Evolutionary conservation across 495 filamentous ascomycete genomes (phyloP).

Genomic region (Aspergillus carlsbadensis): DNA sequence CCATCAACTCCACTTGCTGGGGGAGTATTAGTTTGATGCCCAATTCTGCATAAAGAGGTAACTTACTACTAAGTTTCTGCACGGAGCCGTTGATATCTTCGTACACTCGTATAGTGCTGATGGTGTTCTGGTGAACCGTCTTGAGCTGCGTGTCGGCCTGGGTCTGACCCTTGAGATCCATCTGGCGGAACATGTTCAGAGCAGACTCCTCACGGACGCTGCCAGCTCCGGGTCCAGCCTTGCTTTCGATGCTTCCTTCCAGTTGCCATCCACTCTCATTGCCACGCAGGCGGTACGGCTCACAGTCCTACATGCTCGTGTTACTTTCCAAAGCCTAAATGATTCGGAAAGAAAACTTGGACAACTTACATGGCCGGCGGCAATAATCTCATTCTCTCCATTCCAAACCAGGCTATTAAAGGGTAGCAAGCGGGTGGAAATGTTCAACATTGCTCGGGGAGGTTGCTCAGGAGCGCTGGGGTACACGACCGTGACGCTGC

Average conservation of each 20-base stretch:
- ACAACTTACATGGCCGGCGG: conserved; percentile 74
- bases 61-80: conserved; percentile 86
- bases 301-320: conserved; percentile 64
- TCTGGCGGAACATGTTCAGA: conserved; percentile 98
- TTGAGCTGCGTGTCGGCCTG: conserved; percentile 90
- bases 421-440: conserved; percentile 84
- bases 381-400: conserved; percentile 88
- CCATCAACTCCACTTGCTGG: conserved; percentile 91
- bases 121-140: conserved; percentile 96
- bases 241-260: conserved; percentile 74
- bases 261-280: conserved; percentile 81
- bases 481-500: conserved; percentile 94
- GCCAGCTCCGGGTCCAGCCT: conserved; percentile 48
- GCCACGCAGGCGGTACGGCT: conserved; percentile 88
- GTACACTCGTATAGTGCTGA: conserved; percentile 76
- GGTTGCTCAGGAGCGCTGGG: conserved; percentile 89
- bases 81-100: conserved; percentile 64
- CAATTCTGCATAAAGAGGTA: neutral
- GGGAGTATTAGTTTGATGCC: conserved; percentile 35
- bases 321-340: neutral
- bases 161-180: conserved; percentile 93
- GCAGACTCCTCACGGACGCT: conserved; percentile 77
- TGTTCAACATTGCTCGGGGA: conserved; percentile 80
- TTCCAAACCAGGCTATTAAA: conserved; percentile 93
- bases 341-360: neutral